Conservation (phyloP, 805 yeast genomes). For the Wickerhamiella vanderwaltii region DNA sequence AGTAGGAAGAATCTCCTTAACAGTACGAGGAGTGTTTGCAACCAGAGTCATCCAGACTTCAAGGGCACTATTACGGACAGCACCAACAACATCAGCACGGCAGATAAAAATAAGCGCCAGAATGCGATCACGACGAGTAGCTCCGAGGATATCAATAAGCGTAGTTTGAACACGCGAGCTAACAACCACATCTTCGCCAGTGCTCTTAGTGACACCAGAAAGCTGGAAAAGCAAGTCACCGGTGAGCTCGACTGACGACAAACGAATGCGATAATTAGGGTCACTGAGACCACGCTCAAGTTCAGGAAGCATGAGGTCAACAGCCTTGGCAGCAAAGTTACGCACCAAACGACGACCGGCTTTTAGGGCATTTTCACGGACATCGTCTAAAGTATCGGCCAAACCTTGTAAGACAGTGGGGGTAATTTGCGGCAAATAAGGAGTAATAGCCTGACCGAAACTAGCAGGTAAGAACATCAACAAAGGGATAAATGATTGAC, state of each 20-base stretch:
- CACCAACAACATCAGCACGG: slow-evolving; percentile 80
- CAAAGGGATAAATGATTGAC: slow-evolving; percentile 89
- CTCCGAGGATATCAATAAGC: slow-evolving; percentile 63
- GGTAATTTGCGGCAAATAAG: slow-evolving; percentile 71
- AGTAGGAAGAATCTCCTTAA: slow-evolving; percentile 80
- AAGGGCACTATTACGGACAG: slow-evolving; percentile 78
- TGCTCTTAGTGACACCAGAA: slow-evolving; percentile 53
- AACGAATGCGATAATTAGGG: slow-evolving; percentile 69
- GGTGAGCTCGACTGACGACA: slow-evolving; percentile 86
- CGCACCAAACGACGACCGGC: slow-evolving; percentile 87
- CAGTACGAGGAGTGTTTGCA: slow-evolving; percentile 87
- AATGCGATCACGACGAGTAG: slow-evolving; percentile 76
- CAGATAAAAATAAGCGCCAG: slow-evolving; percentile 81
- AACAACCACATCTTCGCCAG: slow-evolving; percentile 7
- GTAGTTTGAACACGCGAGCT: slow-evolving; percentile 3
- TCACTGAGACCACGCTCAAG: slow-evolving; percentile 82
- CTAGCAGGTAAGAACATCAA: slow-evolving; percentile 84
- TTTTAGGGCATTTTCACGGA: slow-evolving; percentile 79
- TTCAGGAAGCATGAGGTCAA: slow-evolving; percentile 87
- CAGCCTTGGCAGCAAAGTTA: slow-evolving; percentile 84
- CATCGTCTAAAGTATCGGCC: slow-evolving; percentile 78
- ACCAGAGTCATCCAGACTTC: slow-evolving; percentile 97
- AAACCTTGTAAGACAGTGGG: slow-evolving; percentile 87
- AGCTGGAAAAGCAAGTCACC: slow-evolving; percentile 92
- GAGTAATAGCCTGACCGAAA: slow-evolving; percentile 74